Conservation (phyloP, 148 eudicot genomes). For the Camellia granthamiana region DNA sequence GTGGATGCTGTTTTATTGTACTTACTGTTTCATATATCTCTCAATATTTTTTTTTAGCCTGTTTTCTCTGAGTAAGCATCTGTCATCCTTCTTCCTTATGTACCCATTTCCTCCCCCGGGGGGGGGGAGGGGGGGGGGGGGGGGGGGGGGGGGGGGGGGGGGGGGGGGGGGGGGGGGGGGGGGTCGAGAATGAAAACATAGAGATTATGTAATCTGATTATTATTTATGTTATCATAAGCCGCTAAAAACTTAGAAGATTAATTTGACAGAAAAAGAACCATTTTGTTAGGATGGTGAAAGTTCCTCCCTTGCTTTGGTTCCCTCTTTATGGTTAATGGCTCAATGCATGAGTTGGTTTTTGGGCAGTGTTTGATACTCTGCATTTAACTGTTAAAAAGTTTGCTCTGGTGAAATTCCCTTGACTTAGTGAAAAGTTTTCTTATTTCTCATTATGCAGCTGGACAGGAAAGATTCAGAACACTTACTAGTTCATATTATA, state of each 20-base stretch:
- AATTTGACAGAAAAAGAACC: neutral
- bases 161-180: too few species aligned
- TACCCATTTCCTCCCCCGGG: too few species aligned
- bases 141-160: too few species aligned
- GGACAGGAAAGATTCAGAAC: slow-evolving; percentile 98
- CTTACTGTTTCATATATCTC: neutral
- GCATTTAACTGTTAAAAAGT: neutral
- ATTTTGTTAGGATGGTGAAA: neutral
- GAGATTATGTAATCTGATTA: neutral
- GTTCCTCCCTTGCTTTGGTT: neutral
- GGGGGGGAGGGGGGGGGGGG: too few species aligned
- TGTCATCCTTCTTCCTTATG: too few species aligned
- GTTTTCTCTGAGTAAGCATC: neutral
- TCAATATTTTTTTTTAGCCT: neutral
- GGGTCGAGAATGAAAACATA: too few species aligned
- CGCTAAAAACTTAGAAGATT: neutral
- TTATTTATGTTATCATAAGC: neutral
- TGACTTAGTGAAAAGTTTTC: neutral
- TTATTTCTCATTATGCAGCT: slow-evolving; percentile 47
- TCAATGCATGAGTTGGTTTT: neutral
- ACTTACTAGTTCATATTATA: slow-evolving; percentile 84
- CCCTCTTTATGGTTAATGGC: neutral
- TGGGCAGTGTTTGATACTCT: neutral
- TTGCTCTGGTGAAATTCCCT: neutral
- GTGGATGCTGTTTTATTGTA: neutral